Percentiles rank a stretch among this genome's conserved stretches.
These are phyloP conservation scores for Jamesozyma lodderae DNA, from an alignment of 805 yeast genomes.

Conservation along the genomic window DNA sequence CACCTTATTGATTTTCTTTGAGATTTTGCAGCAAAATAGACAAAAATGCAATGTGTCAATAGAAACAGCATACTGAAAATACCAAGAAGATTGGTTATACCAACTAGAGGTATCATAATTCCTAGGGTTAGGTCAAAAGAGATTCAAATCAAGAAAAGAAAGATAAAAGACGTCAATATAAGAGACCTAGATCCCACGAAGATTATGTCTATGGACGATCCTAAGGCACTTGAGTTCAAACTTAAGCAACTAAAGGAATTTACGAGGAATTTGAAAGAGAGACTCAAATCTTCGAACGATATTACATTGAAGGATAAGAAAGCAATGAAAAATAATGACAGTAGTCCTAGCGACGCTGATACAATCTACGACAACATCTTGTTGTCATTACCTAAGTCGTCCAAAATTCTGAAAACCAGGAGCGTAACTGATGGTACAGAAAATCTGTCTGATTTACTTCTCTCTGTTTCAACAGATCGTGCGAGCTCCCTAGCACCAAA, in stretches of 20 bases:
- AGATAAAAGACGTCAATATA: conserved; percentile 8
- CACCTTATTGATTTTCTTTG: too few relatives aligned
- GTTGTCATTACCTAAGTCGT: too few relatives aligned
- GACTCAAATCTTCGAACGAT: conserved; percentile 1
- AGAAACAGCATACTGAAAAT: too few relatives aligned
- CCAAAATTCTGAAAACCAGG: too few relatives aligned
- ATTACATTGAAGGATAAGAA: not conserved
- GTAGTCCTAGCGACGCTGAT: conserved; percentile 2
- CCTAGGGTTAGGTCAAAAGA: conserved; percentile 7
- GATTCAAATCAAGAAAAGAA: conserved; percentile 6
- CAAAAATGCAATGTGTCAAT: not conserved
- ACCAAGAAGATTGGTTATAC: not conserved
- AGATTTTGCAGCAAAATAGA: too few relatives aligned
- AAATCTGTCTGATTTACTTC: conserved; percentile 15
- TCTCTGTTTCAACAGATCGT: conserved; percentile 9
- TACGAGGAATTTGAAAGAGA: conserved; percentile 17
- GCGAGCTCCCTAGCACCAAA: conserved; percentile 16
- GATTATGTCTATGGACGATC: conserved; percentile 5
- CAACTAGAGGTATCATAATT: conserved; percentile 7
- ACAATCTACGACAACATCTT: not conserved
- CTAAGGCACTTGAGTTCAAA: conserved; percentile 21
- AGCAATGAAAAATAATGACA: not conserved
- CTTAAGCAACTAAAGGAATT: conserved; percentile 24
- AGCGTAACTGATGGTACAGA: not conserved
- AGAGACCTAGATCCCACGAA: conserved; percentile 9